phyloP scores from a whole-genome alignment of 2,329 filamentous ascomycete species.

The Penicillium frequentans region DNA sequence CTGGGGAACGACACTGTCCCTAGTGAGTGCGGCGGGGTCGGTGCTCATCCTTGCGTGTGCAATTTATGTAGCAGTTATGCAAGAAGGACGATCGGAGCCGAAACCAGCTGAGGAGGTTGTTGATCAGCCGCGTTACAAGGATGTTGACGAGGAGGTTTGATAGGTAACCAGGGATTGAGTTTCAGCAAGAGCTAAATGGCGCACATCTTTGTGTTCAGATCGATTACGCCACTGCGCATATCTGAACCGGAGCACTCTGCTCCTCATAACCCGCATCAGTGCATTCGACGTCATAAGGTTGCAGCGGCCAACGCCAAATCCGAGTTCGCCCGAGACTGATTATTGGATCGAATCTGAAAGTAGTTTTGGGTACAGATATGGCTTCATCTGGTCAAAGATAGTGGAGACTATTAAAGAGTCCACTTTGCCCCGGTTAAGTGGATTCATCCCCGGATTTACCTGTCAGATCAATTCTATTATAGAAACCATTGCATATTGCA shows the following conservation, averaged over 20 bases:
- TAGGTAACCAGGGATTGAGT: background rate
- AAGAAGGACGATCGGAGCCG: constrained; percentile 31
- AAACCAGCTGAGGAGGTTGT: background rate
- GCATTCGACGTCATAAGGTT: constrained; percentile 29
- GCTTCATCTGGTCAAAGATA: background rate
- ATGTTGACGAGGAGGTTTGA: constrained; percentile 11
- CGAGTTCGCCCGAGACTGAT: constrained; percentile 10
- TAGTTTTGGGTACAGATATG: background rate
- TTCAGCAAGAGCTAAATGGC: background rate
- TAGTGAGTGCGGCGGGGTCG: constrained; percentile 61
- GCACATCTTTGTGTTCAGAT: background rate
- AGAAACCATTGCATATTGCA: background rate
- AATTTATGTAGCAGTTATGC: constrained; percentile 62
- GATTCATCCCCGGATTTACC: background rate
- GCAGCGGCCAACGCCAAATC: constrained; percentile 10
- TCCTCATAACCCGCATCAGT: constrained; percentile 10
- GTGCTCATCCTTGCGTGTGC: constrained; percentile 65
- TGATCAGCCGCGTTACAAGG: constrained; percentile 5
- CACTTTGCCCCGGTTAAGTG: background rate
- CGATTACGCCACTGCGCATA: background rate
- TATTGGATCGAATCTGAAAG: constrained; percentile 1
- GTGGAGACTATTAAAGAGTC: background rate
- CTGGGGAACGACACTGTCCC: constrained; percentile 60
- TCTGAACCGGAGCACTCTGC: constrained; percentile 19
- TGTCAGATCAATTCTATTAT: background rate